These are phyloP conservation scores for Arachnomyces sp. DNA, from an alignment of 2,329 filamentous ascomycete genomes.

Conservation along the genomic window DNA sequence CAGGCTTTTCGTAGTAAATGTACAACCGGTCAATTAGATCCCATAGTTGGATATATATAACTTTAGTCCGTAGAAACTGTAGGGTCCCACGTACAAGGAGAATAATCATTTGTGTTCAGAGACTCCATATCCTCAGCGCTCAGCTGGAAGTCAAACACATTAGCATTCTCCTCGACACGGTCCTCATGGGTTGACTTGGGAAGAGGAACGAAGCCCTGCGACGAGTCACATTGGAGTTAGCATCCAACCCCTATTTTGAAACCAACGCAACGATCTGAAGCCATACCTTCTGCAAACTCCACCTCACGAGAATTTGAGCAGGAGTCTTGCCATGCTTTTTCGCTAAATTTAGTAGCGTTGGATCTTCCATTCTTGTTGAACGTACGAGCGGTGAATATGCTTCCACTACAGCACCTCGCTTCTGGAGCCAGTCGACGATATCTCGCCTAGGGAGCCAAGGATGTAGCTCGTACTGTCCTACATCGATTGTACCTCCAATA, in stretches of 20 bases:
- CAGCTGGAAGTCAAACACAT: constrained; percentile 55
- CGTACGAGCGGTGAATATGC: constrained; percentile 43
- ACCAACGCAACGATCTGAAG: neutral
- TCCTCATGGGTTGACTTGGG: constrained; percentile 55
- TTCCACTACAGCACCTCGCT: constrained; percentile 56
- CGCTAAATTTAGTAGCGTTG: constrained; percentile 42
- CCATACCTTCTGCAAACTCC: constrained; percentile 52
- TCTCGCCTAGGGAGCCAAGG: constrained; percentile 78
- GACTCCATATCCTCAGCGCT: constrained; percentile 51
- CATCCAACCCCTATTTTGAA: neutral
- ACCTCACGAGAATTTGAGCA: constrained; percentile 53
- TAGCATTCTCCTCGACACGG: constrained; percentile 54
- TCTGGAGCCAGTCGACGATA: constrained; percentile 67
- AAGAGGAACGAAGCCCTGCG: constrained; percentile 52
- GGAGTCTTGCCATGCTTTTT: constrained; percentile 53
- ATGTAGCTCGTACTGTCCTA: constrained; percentile 85
- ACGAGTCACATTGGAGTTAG: constrained; percentile 1
- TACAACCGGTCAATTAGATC: no score
- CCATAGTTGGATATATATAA: no score
- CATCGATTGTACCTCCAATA: constrained; percentile 60
- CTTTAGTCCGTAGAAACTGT: constrained; percentile 10
- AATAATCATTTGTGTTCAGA: constrained; percentile 49
- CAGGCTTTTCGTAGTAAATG: no score
- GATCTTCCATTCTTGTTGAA: constrained; percentile 44
- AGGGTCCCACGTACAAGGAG: constrained; percentile 53